Evolutionary conservation across 2,329 filamentous ascomycete genomes (phyloP).

Genomic region (Aspergillus luchuensis): DNA sequence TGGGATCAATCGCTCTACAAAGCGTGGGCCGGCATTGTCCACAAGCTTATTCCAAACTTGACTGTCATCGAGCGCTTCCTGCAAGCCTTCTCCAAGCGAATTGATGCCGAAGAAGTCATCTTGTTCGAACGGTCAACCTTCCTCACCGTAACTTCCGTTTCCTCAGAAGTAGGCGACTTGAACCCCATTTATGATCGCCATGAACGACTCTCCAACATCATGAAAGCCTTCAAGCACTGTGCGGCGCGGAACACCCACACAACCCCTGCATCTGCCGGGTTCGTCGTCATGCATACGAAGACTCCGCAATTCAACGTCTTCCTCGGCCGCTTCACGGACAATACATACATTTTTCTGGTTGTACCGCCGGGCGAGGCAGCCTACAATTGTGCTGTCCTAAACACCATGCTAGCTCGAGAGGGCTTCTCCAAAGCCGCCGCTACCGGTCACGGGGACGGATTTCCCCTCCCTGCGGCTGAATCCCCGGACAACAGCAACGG

Average conservation of each 20-base stretch:
- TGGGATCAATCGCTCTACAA: slow-evolving; percentile 99
- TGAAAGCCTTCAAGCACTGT: slow-evolving; percentile 96
- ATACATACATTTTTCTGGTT: slow-evolving; percentile 92
- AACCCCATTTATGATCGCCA: slow-evolving; percentile 94
- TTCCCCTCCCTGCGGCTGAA: slow-evolving; percentile 42
- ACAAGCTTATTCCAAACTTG: slow-evolving; percentile 95
- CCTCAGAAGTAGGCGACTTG: slow-evolving; percentile 68
- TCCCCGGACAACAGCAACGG: slow-evolving; percentile 24
- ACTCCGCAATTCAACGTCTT: slow-evolving; percentile 81
- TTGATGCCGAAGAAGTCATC: slow-evolving; percentile 90
- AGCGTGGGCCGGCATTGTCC: slow-evolving; percentile 97
- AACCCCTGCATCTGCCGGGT: slow-evolving; percentile 45
- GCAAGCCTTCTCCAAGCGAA: slow-evolving; percentile 75
- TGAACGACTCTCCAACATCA: slow-evolving; percentile 93
- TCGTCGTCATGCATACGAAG: slow-evolving; percentile 52
- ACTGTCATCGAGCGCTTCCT: slow-evolving; percentile 85
- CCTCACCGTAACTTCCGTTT: slow-evolving; percentile 91
- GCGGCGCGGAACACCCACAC: slow-evolving; percentile 50
- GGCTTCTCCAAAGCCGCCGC: slow-evolving; percentile 71
- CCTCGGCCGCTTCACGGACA: slow-evolving; percentile 92
- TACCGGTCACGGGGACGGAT: slow-evolving; percentile 44
- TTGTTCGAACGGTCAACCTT: slow-evolving; percentile 96
- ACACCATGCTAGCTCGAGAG: slow-evolving; percentile 81
- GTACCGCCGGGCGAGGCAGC: slow-evolving; percentile 87
- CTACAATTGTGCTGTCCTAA: slow-evolving; percentile 87